Evolutionary conservation across 2,329 filamentous ascomycete genomes (phyloP).

Genomic region (Pseudogymnoascus sp.): DNA sequence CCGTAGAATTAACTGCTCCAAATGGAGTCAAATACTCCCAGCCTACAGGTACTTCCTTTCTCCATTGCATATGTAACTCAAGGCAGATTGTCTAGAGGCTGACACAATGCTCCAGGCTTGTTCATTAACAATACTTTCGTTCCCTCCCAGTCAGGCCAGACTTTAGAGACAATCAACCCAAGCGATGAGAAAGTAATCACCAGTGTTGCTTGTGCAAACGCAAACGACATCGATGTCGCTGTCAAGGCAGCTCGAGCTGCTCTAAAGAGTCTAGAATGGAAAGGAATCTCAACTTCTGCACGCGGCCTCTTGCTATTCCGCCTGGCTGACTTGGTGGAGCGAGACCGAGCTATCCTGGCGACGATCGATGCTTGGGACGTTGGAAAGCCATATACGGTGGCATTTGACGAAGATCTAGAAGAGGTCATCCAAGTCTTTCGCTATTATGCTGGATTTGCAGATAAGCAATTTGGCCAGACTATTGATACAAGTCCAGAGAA

Average conservation of each 20-base stretch:
- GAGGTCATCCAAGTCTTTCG: neutral
- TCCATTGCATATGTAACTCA: too few relatives aligned
- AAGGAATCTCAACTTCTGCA: constrained; percentile 15
- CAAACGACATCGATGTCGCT: constrained; percentile 16
- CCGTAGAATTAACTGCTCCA: too few relatives aligned
- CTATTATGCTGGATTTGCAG: constrained; percentile 14
- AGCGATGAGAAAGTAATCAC: too few relatives aligned
- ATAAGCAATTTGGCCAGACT: constrained; percentile 12
- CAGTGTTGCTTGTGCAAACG: constrained; percentile 13
- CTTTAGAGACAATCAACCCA: too few relatives aligned
- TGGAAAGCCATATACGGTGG: constrained; percentile 12
- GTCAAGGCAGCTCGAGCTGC: constrained; percentile 19
- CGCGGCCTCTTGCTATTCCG: constrained; percentile 22
- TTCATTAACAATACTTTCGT: too few relatives aligned
- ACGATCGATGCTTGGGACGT: constrained; percentile 22
- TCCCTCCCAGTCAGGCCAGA: too few relatives aligned
- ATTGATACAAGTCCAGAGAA: neutral
- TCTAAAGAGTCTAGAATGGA: constrained; percentile 22
- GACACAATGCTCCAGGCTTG: too few relatives aligned
- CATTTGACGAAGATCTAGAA: constrained; percentile 6
- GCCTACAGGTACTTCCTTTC: too few relatives aligned
- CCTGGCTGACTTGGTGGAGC: constrained; percentile 26
- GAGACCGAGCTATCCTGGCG: constrained; percentile 20
- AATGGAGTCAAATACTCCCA: too few relatives aligned
- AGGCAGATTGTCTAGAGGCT: too few relatives aligned